Evolutionary conservation across 2,329 filamentous ascomycete species (phyloP), one percentile per base, ranked within the genome.

Genomic region (Cordyceps tenuipes): DNA sequence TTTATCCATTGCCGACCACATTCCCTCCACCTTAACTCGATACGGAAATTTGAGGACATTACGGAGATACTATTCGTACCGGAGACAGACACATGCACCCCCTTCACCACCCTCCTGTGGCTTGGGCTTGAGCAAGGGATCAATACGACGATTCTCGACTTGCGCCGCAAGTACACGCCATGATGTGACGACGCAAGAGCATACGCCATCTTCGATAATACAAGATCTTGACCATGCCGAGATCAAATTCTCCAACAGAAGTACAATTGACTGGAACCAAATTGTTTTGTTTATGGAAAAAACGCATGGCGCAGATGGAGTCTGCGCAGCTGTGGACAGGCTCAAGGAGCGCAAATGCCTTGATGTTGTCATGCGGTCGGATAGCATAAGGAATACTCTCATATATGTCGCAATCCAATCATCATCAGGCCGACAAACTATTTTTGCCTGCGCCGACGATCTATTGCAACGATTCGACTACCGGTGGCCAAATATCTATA

Each of bases 401-500:
- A 7, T 52, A 15, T 26, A n/a, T 36, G 68, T 69, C 31, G 69
- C 71, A 17, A 56, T 74, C 31, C 57, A 62, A 15, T 55, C 68
- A 19, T 62, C 68, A 36, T 57, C 52, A 12, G 66, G 68, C 41
- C 66, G 72, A 54, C 58, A 63, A 10, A 51, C 64, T 23, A 60
- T 73, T 44, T 65, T 71, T 55, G 51, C 61, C n/a, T 63, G 66
- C 29, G 70, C 68, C 4, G 61, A 67, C 41, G 52, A 65, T 68
- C 75, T 83, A 59, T 67, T 69, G 34, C 66, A 70, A 3, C 62
- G 70, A 2, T 70, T 76, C 54, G 64, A 67, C 34, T 74, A 74
- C 13, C 68, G 67, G 46, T 84, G 80, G 81, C 81, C 81, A 1
- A 66, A 74, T 13, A 67, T 83, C 2, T 83, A 84, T 63, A 67